A percentile compares a stretch with the other conserved stretches of the same genome.
These are phyloP conservation scores for Xylariaceae sp. DNA, from an alignment of 2,329 filamentous ascomycete genomes.

Conservation along the genomic window DNA sequence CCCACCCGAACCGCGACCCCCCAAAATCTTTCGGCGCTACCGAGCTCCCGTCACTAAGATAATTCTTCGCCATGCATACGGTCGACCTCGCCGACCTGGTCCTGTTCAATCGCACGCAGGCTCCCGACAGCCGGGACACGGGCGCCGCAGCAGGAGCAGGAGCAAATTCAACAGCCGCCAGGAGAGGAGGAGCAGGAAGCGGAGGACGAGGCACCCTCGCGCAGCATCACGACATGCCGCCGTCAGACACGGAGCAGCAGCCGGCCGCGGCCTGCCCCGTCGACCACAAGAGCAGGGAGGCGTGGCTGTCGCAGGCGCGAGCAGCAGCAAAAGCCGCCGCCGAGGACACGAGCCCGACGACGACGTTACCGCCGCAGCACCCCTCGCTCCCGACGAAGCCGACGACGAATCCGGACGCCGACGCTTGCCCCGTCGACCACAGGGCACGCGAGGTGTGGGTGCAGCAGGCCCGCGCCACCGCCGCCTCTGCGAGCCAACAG, in stretches of 20 bases:
- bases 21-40: too few relatives aligned
- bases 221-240: too few relatives aligned
- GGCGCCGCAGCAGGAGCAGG: too few relatives aligned
- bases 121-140: too few relatives aligned
- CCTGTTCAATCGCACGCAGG: too few relatives aligned
- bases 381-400: constrained; percentile 15
- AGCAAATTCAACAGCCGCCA: too few relatives aligned
- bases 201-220: too few relatives aligned
- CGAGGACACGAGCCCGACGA: constrained; percentile 11
- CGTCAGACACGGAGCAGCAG: constrained; percentile 8
- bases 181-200: too few relatives aligned
- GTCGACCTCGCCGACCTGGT: too few relatives aligned
- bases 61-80: too few relatives aligned
- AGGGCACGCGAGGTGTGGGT: constrained; percentile 62
- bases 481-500: constrained; percentile 12
- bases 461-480: constrained; percentile 20
- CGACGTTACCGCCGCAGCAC: constrained; percentile 22
- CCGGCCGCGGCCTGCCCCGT: constrained; percentile 60
- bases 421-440: constrained; percentile 60
- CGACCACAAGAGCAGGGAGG: constrained; percentile 79
- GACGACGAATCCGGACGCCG: constrained; percentile 14
- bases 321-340: constrained; percentile 36
- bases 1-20: too few relatives aligned
- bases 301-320: constrained; percentile 70
- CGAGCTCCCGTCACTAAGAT: too few relatives aligned